Evolutionary conservation across 176 grass and related monocot species (phyloP).

Genomic region (Urochloa ruziziensis): DNA sequence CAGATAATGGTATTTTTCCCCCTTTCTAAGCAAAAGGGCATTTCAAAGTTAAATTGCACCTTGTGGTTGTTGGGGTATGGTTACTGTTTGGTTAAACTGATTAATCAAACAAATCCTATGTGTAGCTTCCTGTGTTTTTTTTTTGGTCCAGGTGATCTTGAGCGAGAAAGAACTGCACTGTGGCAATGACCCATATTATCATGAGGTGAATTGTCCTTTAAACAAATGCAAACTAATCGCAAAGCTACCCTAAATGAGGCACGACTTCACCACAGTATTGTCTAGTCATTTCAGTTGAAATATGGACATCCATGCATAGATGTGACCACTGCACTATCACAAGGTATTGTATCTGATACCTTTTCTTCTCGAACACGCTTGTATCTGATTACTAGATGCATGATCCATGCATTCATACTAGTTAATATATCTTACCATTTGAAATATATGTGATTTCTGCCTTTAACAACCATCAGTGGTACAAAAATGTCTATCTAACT

Average conservation of each 20-base stretch:
- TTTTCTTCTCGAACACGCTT: too few relatives aligned
- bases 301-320: background rate
- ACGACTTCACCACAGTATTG: background rate
- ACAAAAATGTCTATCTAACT: constrained; percentile 21
- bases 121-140: background rate
- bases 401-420: background rate
- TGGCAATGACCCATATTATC: background rate
- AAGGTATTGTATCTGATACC: constrained; percentile 1
- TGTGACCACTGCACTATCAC: background rate
- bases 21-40: background rate
- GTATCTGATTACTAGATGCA: background rate
- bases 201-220: background rate
- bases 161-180: background rate
- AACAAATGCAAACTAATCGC: background rate
- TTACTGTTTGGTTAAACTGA: background rate
- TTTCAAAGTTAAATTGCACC: background rate
- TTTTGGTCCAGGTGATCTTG: background rate
- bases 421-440: background rate
- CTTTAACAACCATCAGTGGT: background rate
- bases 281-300: background rate
- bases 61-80: constrained; percentile 14
- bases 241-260: background rate
- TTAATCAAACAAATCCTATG: background rate
- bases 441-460: background rate
- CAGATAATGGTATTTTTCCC: background rate